These are phyloP conservation scores for Chlamydomonas schloesseri DNA, from an alignment of 139 green algal species.

Conservation along the genomic window DNA sequence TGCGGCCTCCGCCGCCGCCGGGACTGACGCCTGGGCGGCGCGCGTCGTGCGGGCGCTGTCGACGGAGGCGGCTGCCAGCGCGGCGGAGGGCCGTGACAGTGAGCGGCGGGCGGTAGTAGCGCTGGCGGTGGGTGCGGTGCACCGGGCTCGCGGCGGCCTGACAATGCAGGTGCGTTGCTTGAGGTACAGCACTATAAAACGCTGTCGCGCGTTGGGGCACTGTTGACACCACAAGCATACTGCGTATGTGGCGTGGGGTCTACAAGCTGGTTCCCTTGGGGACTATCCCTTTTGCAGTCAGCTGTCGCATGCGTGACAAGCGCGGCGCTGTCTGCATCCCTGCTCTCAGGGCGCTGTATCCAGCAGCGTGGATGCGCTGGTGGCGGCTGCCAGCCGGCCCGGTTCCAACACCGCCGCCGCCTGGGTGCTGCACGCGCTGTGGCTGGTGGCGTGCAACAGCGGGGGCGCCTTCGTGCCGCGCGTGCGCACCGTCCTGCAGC, in stretches of 20 bases:
- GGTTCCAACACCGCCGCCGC: constrained; percentile 48
- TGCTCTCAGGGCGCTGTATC: constrained; percentile 28
- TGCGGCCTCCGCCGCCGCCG: constrained; percentile 67
- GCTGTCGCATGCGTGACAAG: too few relatives aligned
- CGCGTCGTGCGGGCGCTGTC: constrained; percentile 40
- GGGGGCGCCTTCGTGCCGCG: constrained; percentile 83
- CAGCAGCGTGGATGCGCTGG: constrained; percentile 63
- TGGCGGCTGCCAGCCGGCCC: constrained; percentile 66
- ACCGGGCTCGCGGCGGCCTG: constrained; percentile 77
- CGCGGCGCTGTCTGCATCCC: too few relatives aligned
- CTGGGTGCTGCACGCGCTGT: constrained; percentile 90
- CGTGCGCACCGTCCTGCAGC: constrained; percentile 70
- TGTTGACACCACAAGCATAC: too few relatives aligned
- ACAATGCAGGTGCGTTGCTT: constrained; percentile 59
- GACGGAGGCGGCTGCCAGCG: constrained; percentile 47
- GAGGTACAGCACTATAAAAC: too few relatives aligned
- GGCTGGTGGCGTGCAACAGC: constrained; percentile 75
- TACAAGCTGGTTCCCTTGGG: too few relatives aligned
- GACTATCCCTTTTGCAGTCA: too few relatives aligned
- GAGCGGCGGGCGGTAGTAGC: constrained; percentile 71
- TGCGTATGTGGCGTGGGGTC: too few relatives aligned
- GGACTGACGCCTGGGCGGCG: constrained; percentile 52
- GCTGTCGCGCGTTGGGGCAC: too few relatives aligned
- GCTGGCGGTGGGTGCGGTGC: constrained; percentile 80
- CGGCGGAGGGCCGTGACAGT: constrained; percentile 32